Percentiles rank a stretch among this genome's conserved stretches.
Evolutionary conservation across 2,329 filamentous ascomycete species (phyloP).

Genomic region (Claviceps sp.): DNA sequence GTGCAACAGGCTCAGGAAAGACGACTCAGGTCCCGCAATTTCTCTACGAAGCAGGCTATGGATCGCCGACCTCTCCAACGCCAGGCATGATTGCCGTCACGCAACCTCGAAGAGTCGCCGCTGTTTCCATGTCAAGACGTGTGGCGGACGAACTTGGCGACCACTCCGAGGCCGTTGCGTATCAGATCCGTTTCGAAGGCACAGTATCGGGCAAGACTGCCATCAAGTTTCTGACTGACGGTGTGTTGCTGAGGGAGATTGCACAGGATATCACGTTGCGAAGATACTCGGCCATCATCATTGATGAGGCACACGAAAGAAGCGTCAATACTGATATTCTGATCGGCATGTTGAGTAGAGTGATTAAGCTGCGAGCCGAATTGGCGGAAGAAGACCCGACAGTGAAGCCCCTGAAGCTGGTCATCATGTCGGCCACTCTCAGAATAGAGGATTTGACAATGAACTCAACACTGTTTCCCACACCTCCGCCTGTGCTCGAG

Average conservation of each 20-base stretch:
- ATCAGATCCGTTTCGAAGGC: conserved; percentile 92
- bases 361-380: conserved; percentile 69
- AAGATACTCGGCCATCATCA: conserved; percentile 87
- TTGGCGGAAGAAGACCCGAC: conserved; percentile 59
- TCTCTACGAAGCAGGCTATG: conserved; percentile 86
- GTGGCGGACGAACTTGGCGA: conserved; percentile 76
- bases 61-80: conserved; percentile 60
- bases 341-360: conserved; percentile 92
- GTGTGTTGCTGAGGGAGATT: conserved; percentile 84
- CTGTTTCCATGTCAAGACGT: conserved; percentile 91
- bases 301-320: conserved; percentile 94
- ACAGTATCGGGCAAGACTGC: conserved; percentile 68
- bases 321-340: conserved; percentile 96
- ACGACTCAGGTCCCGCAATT: conserved; percentile 97
- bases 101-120: conserved; percentile 86
- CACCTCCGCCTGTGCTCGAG: conserved; percentile 70
- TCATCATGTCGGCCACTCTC: conserved; percentile 97
- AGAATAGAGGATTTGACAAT: conserved; percentile 81
- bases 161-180: conserved; percentile 65
- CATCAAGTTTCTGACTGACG: conserved; percentile 98
- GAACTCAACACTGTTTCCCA: conserved; percentile 67
- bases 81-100: conserved; percentile 92
- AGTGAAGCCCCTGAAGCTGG: conserved; percentile 70
- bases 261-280: conserved; percentile 75
- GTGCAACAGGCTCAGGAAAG: conserved; percentile 92